Evolutionary conservation across 805 yeast genomes (phyloP).

Genomic region (Candida gorgasii): DNA sequence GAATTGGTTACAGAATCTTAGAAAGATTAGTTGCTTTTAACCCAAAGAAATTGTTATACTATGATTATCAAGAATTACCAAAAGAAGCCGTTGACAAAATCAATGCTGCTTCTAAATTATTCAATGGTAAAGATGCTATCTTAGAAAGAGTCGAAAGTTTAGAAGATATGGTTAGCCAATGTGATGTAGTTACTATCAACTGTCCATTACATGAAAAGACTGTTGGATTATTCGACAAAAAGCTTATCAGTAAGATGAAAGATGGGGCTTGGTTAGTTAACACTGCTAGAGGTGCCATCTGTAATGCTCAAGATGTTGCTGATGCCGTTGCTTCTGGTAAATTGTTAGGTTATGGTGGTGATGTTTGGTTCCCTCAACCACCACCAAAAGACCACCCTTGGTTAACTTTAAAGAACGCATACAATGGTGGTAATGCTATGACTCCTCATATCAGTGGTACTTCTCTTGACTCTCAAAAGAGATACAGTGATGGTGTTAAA

Average conservation of each 20-base stretch:
- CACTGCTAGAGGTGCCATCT: slow-evolving; percentile 83
- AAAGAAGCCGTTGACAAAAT: slow-evolving; percentile 45
- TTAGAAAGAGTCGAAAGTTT: slow-evolving; percentile 59
- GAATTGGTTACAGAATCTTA: slow-evolving; percentile 76
- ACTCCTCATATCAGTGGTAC: slow-evolving; percentile 83
- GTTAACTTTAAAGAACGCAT: slow-evolving; percentile 65
- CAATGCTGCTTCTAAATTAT: slow-evolving; percentile 35
- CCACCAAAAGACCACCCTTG: slow-evolving; percentile 78
- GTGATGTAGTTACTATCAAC: slow-evolving; percentile 76
- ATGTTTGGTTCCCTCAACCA: slow-evolving; percentile 85
- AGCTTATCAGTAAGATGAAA: slow-evolving; percentile 66
- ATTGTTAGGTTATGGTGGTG: slow-evolving; percentile 80
- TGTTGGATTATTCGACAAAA: slow-evolving; percentile 65
- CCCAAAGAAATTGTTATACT: slow-evolving; percentile 72
- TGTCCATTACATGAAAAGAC: slow-evolving; percentile 75
- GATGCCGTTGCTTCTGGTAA: slow-evolving; percentile 70
- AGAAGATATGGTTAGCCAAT: slow-evolving; percentile 64
- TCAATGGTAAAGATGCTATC: slow-evolving; percentile 51
- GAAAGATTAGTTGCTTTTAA: slow-evolving; percentile 72
- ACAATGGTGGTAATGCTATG: slow-evolving; percentile 81
- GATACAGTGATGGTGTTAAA: slow-evolving; percentile 72
- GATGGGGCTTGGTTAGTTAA: slow-evolving; percentile 72
- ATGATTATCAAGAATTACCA: slow-evolving; percentile 71
- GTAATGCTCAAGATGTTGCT: slow-evolving; percentile 71
- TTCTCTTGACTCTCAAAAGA: slow-evolving; percentile 73